Conservation (phyloP, 2,329 filamentous ascomycete genomes). For the Alternaria sp. region DNA sequence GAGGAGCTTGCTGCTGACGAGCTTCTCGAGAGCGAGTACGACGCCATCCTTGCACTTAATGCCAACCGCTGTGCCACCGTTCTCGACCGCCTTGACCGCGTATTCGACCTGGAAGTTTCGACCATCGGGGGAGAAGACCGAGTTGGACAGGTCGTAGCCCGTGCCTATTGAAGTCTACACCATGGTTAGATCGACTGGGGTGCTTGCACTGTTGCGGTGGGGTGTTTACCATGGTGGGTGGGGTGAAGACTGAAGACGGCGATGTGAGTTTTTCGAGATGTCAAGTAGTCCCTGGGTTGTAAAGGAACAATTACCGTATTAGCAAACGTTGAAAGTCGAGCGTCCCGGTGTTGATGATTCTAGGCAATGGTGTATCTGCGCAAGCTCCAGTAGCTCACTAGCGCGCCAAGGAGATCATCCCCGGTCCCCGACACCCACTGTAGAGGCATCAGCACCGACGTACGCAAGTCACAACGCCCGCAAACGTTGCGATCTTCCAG, state of each 20-base stretch:
- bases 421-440: neutral
- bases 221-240: constrained; percentile 41
- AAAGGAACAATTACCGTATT: neutral
- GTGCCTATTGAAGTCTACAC: constrained; percentile 97
- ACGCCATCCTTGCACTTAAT: constrained; percentile 98
- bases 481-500: neutral
- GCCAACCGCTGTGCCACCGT: constrained; percentile 93
- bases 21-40: constrained; percentile 95
- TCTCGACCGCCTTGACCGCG: constrained; percentile 97
- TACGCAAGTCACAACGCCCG: neutral
- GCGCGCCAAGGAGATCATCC: constrained; percentile 21
- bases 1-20: constrained; percentile 92
- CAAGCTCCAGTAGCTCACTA: constrained; percentile 32
- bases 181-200: constrained; percentile 28
- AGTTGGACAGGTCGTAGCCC: constrained; percentile 99
- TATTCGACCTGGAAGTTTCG: constrained; percentile 98
- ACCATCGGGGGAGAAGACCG: constrained; percentile 98
- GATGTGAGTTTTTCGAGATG: neutral
- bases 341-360: constrained; percentile 30
- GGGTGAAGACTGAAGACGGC: constrained; percentile 5
- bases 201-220: constrained; percentile 12
- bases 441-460: neutral
- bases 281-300: neutral
- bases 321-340: constrained; percentile 5
- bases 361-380: constrained; percentile 45